Conservation (phyloP, 768 basidiomycete species). For the button mushroom (Agaricus bisporus) region DNA sequence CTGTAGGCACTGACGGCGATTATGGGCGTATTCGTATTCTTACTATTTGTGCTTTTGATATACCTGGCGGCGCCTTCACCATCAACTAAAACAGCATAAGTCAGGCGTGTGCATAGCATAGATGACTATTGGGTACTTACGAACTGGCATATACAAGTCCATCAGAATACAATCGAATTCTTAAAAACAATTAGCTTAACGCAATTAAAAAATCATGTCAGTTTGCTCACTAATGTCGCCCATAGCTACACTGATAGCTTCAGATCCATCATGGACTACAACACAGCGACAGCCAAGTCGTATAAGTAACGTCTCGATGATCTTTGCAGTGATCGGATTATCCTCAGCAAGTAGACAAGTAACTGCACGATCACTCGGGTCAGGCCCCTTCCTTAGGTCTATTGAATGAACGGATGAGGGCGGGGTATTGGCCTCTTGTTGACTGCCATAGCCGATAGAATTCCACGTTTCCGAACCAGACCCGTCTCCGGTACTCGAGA, state of each 20-base stretch:
- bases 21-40: constrained; percentile 89
- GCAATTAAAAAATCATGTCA: constrained; percentile 6
- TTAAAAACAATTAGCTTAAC: constrained; percentile 26
- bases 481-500: constrained; percentile 76
- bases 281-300: constrained; percentile 94
- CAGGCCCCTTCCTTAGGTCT: constrained; percentile 69
- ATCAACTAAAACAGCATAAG: constrained; percentile 50
- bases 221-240: constrained; percentile 85
- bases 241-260: constrained; percentile 96
- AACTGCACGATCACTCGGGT: constrained; percentile 81
- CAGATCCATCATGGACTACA: constrained; percentile 93
- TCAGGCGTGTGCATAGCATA: not conserved
- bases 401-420: constrained; percentile 84
- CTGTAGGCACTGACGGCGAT: constrained; percentile 89
- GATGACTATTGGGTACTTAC: constrained; percentile 39
- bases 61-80: constrained; percentile 96
- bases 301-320: constrained; percentile 90
- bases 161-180: constrained; percentile 96
- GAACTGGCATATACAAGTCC: constrained; percentile 92
- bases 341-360: constrained; percentile 95
- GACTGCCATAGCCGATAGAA: constrained; percentile 47
- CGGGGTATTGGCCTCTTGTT: constrained; percentile 60
- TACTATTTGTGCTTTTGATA: constrained; percentile 95
- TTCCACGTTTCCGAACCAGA: constrained; percentile 74
- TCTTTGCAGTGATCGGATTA: constrained; percentile 97